Evolutionary conservation across 163 green algal genomes (phyloP).

Genomic region (Coccomyxa subellipsoidea): DNA sequence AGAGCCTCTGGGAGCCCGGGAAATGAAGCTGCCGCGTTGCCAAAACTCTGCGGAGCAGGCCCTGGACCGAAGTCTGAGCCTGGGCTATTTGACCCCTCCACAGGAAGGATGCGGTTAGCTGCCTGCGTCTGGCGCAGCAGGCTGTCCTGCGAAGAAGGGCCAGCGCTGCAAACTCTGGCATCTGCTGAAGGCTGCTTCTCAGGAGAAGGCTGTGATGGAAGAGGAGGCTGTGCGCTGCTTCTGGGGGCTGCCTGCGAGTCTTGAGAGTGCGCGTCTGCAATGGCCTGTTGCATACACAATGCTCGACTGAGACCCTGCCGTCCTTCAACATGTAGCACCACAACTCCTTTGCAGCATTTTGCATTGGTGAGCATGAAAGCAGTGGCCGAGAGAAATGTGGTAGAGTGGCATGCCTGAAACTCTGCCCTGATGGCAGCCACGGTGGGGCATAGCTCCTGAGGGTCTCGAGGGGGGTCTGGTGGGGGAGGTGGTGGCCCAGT

Average conservation of each 20-base stretch:
- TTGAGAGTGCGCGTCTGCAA: neutral
- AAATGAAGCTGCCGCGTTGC: neutral
- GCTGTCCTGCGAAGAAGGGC: neutral
- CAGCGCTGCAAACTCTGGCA: slow-evolving; percentile 5
- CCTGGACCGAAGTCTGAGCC: no score
- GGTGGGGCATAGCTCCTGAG: slow-evolving; percentile 48
- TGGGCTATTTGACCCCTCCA: neutral
- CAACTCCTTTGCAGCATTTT: no score
- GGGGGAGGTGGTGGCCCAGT: slow-evolving; percentile 40
- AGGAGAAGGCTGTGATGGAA: neutral
- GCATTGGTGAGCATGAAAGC: no score
- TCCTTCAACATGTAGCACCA: no score
- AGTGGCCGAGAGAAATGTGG: neutral
- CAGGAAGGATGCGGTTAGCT: slow-evolving; percentile 25
- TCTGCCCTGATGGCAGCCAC: slow-evolving; percentile 57
- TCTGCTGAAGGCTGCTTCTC: neutral
- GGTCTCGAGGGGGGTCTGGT: slow-evolving; percentile 42
- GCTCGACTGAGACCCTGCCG: neutral
- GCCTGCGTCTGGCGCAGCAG: slow-evolving; percentile 35
- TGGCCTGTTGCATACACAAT: neutral
- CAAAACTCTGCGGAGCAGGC: neutral
- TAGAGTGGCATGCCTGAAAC: slow-evolving; percentile 37
- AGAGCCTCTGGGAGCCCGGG: neutral
- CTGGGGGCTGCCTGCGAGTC: slow-evolving; percentile 2
- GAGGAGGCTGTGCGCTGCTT: no score